These are phyloP conservation scores for Syzygium aqueum DNA, from an alignment of 345 rosid species.

Conservation along the genomic window DNA sequence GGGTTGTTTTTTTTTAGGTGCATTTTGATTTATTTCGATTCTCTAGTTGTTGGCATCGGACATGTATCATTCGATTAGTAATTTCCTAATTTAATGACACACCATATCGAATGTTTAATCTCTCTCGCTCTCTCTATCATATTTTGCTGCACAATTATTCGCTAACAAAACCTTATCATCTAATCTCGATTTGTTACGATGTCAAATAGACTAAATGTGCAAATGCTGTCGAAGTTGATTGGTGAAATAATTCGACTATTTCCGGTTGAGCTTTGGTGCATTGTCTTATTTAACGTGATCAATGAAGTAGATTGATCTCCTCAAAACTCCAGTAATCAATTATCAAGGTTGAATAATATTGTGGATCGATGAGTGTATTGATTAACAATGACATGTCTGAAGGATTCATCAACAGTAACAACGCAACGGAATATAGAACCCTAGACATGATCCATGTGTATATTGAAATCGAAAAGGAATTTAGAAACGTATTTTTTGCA, in stretches of 20 bases:
- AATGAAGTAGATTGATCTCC: background rate
- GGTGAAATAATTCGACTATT: background rate
- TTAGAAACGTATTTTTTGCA: no score
- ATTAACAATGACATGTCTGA: background rate
- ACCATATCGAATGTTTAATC: background rate
- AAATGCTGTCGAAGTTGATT: background rate
- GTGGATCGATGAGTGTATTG: background rate
- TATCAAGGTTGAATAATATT: background rate
- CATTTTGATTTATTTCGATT: background rate
- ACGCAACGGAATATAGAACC: no score
- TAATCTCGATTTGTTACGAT: background rate
- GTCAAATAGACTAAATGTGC: background rate
- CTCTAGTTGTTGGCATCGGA: background rate
- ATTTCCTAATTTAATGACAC: background rate
- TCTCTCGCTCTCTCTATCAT: background rate
- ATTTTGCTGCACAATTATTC: background rate
- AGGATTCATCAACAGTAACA: no score
- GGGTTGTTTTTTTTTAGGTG: background rate
- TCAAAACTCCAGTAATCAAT: background rate
- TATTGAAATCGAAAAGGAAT: no score
- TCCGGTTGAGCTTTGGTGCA: background rate
- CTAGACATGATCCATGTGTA: no score
- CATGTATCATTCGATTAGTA: background rate
- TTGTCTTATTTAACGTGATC: background rate
- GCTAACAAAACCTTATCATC: background rate